These are phyloP conservation scores for Chlorella sorokiniana DNA, from an alignment of 139 green algal species.

Conservation along the genomic window DNA sequence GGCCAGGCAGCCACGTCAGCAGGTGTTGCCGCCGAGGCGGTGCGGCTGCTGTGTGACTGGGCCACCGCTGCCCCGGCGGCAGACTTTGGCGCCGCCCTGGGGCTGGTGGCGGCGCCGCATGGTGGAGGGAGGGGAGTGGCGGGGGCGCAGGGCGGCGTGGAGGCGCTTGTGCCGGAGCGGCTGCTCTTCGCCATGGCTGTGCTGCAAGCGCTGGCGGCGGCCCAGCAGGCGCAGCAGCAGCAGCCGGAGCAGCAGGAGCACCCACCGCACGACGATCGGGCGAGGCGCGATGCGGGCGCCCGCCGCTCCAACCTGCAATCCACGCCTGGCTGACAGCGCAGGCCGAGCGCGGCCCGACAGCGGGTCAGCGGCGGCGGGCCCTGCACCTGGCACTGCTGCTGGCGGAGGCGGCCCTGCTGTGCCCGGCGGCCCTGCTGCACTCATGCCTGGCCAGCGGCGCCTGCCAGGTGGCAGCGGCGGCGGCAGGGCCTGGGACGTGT, in stretches of 20 bases:
- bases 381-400: constrained; percentile 19
- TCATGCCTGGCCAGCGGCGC: not conserved
- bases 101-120: not conserved
- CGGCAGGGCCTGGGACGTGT: not conserved
- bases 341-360: not conserved
- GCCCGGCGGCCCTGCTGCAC: constrained; percentile 6
- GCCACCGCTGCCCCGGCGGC: not conserved
- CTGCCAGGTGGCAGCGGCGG: not conserved
- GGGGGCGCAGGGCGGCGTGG: not conserved
- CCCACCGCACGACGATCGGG: not conserved
- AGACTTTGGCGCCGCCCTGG: constrained; percentile 13
- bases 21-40: not conserved
- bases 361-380: not conserved
- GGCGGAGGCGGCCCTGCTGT: constrained; percentile 14
- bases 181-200: constrained; percentile 11
- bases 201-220: not conserved
- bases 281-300: no score
- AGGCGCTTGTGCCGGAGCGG: not conserved
- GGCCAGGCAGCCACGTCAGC: not conserved
- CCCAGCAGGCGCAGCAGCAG: constrained; percentile 5
- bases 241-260: not conserved
- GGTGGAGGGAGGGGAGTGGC: not conserved
- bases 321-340: not conserved
- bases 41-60: constrained; percentile 17
- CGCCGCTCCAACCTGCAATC: not conserved